Conservation (phyloP, 257 asterid species). For the Salvia miltiorrhiza region DNA sequence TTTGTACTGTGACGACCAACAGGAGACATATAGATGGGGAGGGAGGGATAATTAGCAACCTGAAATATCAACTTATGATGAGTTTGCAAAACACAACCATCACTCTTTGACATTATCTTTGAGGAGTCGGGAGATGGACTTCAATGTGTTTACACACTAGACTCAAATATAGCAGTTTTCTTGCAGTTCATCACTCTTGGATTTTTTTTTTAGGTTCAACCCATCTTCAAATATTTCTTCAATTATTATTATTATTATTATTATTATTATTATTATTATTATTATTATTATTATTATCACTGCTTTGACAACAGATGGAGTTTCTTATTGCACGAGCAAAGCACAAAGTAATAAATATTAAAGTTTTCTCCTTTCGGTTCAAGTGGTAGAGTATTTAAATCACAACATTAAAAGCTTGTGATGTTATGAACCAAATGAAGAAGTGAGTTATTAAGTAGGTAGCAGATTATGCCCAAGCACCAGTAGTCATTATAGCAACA, state of each 20-base stretch:
- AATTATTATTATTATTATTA: too few species aligned
- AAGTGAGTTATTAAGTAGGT: neutral
- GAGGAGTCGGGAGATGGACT: neutral
- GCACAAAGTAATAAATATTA: neutral
- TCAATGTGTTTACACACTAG: neutral
- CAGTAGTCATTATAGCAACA: neutral
- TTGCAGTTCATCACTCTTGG: neutral
- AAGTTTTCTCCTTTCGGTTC: neutral
- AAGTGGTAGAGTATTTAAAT: neutral
- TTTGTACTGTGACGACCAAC: too few species aligned
- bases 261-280: too few species aligned
- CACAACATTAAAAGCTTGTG: neutral
- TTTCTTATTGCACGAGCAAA: neutral
- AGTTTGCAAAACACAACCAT: neutral
- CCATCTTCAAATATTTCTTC: neutral
- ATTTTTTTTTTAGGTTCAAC: neutral
- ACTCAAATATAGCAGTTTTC: neutral
- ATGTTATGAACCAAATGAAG: slow-evolving; percentile 8
- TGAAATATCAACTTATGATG: too few species aligned
- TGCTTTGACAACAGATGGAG: slow-evolving; percentile 1
- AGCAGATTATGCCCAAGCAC: neutral
- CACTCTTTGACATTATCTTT: neutral
- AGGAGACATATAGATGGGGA: too few species aligned
- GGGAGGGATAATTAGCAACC: too few species aligned
- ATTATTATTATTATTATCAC: too few species aligned